phyloP scores from a whole-genome alignment of 176 grass and related monocot species.

The Hordeum marinum region DNA sequence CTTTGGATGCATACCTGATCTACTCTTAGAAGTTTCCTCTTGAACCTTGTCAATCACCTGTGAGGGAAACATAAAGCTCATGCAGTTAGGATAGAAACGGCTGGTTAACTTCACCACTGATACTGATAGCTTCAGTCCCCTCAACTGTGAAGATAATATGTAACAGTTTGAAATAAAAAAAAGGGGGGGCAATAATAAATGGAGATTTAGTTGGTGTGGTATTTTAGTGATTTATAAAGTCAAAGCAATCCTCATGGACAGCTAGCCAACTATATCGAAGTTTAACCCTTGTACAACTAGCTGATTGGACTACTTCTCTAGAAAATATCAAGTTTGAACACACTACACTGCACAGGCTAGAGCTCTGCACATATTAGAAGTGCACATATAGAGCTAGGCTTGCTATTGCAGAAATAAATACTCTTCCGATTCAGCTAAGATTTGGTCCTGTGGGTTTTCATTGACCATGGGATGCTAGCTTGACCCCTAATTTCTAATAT shows the following conservation, averaged over 20 bases:
- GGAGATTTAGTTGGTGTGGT: background rate
- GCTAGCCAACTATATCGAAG: background rate
- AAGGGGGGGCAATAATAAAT: background rate
- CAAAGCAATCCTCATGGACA: background rate
- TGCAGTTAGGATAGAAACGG: constrained; percentile 7
- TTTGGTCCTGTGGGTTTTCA: background rate
- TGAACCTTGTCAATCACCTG: constrained; percentile 99
- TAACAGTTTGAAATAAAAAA: background rate
- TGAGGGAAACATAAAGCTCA: background rate
- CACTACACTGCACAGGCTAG: background rate
- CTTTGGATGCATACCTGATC: constrained; percentile 55
- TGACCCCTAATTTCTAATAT: background rate
- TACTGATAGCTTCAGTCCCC: background rate
- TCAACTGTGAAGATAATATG: background rate
- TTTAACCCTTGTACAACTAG: background rate
- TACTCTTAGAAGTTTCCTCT: constrained; percentile 94
- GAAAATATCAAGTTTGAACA: background rate
- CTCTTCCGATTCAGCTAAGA: background rate
- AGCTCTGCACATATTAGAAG: background rate
- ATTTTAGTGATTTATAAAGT: background rate
- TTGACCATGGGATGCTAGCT: background rate
- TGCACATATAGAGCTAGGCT: background rate
- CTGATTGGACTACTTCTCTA: background rate
- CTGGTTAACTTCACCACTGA: background rate
- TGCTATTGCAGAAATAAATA: background rate